Evolutionary conservation across 2,329 filamentous ascomycete species (phyloP), one percentile per base, ranked within the genome.

Genomic region (Penicillium paneum): DNA sequence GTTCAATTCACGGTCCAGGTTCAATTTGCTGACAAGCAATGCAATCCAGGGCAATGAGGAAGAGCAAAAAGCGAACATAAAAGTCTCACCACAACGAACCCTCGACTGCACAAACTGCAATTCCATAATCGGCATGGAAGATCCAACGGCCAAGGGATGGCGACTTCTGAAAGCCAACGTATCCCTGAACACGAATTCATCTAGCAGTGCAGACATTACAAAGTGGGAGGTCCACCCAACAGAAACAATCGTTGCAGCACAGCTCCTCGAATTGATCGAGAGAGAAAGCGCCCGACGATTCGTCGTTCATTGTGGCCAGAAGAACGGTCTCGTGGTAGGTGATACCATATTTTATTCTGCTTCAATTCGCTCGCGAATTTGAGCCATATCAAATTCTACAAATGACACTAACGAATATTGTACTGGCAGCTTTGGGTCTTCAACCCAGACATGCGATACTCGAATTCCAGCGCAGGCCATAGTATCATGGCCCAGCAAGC

Each of bases 391-490:
- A 8, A 21, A 28, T 11, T 21, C 1, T 35, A n/a, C 3, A 19
- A 5, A 0, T 5, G 28, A 15, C 28, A 21, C 39, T 54, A 40
- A 54, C 46, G 3, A 6, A 32, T 34, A 10, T 15, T 17, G 4
- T 11, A 5, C 31, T n/a, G 10, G 8, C 42, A 81, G 69, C 59
- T 85, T 28, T 86, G 83, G 83, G 74, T 83, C 50, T 86, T 86
- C 69, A 83, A 83, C 8, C 81, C 82, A 0, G 79, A 84, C 54
- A 74, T 86, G 38, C 76, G 76, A 47, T 81, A 84, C 58, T 83
- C 83, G 1, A 80, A 76, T 10, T 78, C 77, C 10, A 64, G 61
- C 40, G n/a, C 59, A 10, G 55, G 64, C 1, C 54, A 66, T 10
- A 68, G 51, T 34, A 61, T 70, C 8, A 71, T 76, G 40, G 63